Evolutionary conservation across 495 filamentous ascomycete species (phyloP).

Genomic region (Penicillium pancosmium): DNA sequence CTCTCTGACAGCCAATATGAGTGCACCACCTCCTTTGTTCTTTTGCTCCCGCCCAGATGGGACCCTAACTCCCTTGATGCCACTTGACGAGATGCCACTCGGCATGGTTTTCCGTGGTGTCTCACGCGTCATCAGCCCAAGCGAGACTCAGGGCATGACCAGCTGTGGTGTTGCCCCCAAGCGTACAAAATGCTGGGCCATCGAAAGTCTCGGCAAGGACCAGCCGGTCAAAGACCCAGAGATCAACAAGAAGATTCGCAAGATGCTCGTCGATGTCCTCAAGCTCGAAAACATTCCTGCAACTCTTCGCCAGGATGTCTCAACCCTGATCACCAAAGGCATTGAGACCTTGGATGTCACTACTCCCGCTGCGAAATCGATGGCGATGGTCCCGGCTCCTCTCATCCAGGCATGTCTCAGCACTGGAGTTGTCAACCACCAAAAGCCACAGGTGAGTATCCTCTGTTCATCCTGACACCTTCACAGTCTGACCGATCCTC

Average conservation of each 20-base stretch:
- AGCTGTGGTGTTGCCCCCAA: slow-evolving; percentile 40
- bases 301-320: too few relatives aligned
- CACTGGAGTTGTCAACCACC: neutral
- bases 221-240: too few relatives aligned
- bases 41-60: slow-evolving; percentile 62
- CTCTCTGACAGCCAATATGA: neutral
- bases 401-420: too few relatives aligned
- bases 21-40: slow-evolving; percentile 39
- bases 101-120: slow-evolving; percentile 39
- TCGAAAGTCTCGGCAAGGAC: slow-evolving; percentile 27
- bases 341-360: neutral
- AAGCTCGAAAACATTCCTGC: too few relatives aligned
- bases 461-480: neutral
- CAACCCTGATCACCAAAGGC: neutral
- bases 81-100: slow-evolving; percentile 63
- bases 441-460: neutral
- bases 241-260: too few relatives aligned
- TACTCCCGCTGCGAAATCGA: too few relatives aligned
- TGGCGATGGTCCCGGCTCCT: too few relatives aligned
- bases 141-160: slow-evolving; percentile 50
- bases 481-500: neutral
- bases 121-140: slow-evolving; percentile 32
- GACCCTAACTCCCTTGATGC: slow-evolving; percentile 61
- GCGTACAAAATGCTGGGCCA: slow-evolving; percentile 34
- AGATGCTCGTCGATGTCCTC: too few relatives aligned